Base-by-base conservation (phyloP, 345 rosid species). In the Arabidopsis suecica region DNA sequence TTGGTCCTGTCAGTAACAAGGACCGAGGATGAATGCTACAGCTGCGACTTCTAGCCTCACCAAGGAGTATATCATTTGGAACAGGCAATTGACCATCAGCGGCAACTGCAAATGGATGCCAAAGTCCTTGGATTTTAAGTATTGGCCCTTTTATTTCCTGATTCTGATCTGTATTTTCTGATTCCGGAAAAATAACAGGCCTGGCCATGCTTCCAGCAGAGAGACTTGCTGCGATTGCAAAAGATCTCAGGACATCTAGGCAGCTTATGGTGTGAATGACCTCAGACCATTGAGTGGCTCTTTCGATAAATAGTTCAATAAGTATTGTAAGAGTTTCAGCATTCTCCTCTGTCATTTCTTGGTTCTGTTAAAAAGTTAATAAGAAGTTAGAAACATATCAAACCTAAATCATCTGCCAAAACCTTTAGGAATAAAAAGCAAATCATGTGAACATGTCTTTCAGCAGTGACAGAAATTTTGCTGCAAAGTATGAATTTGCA, bases 61-160 rank as follows among this genome's bases (percentile, higher is more conserved):
- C 97, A 16, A 94, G 96, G 75, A 82, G 55, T 45, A 91, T 45
- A 80, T 87, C 85, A 78, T 91, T 94, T 74, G 98, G 97, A 65
- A 91, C 89, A 37, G 96, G 97, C 57, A 78, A 51, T 63, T 81
- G 86, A 69, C 89, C 93, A 75, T 69, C 87, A 58, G 85, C 90
- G 63, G 84, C 93, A 42, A 90, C 84, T 59, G 97, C 89, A 84
- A 83, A 88, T 14, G 96, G 97, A 81, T 94, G 98, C 97, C 98
- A 94, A 36, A 94, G 85, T 49, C 96, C 95, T 80, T 81, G 81
- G 33, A 89, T 81, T 78, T 84, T 83, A 54, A 94, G 89, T 44
- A 86, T 48, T 8, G 98, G 91, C 45, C 87, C 91, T 60, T 81
- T 76, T 33, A 45, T 66, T 40, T 80, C 85, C 63, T 75, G 73